phyloP scores from a whole-genome alignment of 2,329 filamentous ascomycete genomes.

The Clarireedia hainanense region DNA sequence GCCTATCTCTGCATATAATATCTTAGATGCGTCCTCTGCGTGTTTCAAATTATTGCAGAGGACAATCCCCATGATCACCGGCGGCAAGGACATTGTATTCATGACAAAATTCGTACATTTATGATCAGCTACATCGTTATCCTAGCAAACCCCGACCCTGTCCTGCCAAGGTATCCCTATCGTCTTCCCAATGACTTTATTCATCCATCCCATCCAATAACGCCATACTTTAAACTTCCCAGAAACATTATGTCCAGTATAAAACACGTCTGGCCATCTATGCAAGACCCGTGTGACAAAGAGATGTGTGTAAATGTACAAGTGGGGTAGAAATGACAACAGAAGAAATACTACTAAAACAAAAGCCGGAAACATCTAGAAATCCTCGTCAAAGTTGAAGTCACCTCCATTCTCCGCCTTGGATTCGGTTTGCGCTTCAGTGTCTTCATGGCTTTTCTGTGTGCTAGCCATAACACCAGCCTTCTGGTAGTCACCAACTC shows the following conservation, averaged over 20 bases:
- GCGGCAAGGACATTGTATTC: background rate
- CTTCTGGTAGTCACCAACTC: conserved; percentile 98
- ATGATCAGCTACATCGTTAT: conserved; percentile 8
- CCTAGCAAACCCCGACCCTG: background rate
- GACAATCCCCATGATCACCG: too few species aligned
- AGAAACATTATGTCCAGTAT: conserved; percentile 13
- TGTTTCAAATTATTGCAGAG: background rate
- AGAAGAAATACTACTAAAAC: conserved; percentile 11
- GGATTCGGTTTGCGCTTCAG: conserved; percentile 38
- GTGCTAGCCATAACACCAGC: conserved; percentile 94
- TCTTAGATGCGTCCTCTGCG: background rate
- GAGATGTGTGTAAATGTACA: conserved; percentile 11
- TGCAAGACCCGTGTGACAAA: conserved; percentile 18
- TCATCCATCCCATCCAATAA: conserved; percentile 6
- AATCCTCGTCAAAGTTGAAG: conserved; percentile 94
- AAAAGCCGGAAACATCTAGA: conserved; percentile 48
- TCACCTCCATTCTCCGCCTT: conserved; percentile 60
- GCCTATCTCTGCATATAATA: background rate
- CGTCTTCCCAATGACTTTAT: conserved; percentile 5
- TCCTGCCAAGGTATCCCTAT: conserved; percentile 9
- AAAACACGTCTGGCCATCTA: conserved; percentile 25
- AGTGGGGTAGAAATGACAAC: conserved; percentile 10
- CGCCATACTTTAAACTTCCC: background rate
- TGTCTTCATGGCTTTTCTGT: conserved; percentile 59
- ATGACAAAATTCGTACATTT: conserved; percentile 11